These are phyloP conservation scores for Oxyria digyna DNA, from an alignment of 148 eudicot species.

Conservation along the genomic window DNA sequence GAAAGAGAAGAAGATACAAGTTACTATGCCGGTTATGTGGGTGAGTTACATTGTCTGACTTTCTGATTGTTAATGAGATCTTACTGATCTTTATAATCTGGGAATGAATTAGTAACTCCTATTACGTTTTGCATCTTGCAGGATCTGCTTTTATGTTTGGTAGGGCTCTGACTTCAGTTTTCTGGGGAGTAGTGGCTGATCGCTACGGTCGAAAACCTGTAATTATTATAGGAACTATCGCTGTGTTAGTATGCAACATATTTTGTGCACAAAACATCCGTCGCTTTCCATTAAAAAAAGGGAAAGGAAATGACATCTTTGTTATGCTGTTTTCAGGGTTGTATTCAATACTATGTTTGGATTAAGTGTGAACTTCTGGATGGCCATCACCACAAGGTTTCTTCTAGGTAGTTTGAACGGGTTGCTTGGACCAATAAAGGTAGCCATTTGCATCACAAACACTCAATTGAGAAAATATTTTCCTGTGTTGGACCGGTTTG, in stretches of 20 bases:
- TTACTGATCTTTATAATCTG: neutral
- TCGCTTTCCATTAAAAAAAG: neutral
- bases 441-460: slow-evolving; percentile 12
- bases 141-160: slow-evolving; percentile 80
- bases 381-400: slow-evolving; percentile 77
- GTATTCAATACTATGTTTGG: slow-evolving; percentile 87
- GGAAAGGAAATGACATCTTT: neutral
- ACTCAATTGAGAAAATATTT: neutral
- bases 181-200: slow-evolving; percentile 83
- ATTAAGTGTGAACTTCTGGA: slow-evolving; percentile 72
- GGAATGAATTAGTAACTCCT: neutral
- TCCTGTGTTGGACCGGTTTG: neutral
- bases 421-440: slow-evolving; percentile 82
- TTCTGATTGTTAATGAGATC: neutral
- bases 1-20: slow-evolving; percentile 70
- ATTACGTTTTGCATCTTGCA: slow-evolving; percentile 13
- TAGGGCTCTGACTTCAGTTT: slow-evolving; percentile 64
- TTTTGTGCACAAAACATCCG: neutral
- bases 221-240: slow-evolving; percentile 44
- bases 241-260: slow-evolving; percentile 27
- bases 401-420: slow-evolving; percentile 79
- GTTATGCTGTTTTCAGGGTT: slow-evolving; percentile 28
- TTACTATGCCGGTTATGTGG: slow-evolving; percentile 83
- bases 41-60: slow-evolving; percentile 20
- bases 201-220: slow-evolving; percentile 90